Percentiles rank a stretch among this genome's conserved stretches.
phyloP scores from a whole-genome alignment of 331 rosid species.

The Rosa hybrid region DNA sequence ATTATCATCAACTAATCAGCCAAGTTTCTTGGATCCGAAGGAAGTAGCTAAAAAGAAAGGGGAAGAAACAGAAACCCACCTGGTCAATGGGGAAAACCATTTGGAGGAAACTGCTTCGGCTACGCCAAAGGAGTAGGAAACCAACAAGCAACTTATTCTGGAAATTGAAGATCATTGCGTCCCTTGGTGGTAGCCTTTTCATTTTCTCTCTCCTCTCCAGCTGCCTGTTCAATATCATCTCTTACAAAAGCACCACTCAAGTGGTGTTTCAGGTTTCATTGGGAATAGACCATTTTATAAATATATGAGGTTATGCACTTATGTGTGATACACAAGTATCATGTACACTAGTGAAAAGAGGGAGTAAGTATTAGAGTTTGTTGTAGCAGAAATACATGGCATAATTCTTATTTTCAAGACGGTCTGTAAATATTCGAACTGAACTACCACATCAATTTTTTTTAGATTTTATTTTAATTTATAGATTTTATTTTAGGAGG shows the following conservation, averaged over 20 bases:
- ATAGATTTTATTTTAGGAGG: not conserved
- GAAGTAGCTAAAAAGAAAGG: not conserved
- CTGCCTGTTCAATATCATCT: not conserved
- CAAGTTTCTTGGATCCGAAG: slow-evolving; percentile 45
- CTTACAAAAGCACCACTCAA: slow-evolving; percentile 7
- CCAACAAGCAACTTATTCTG: not conserved
- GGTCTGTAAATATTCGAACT: not conserved
- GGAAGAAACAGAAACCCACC: slow-evolving; percentile 10
- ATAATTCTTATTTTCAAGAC: not conserved
- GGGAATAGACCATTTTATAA: not conserved
- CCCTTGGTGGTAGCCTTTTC: not conserved
- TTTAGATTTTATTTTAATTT: too few relatives aligned
- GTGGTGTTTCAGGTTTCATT: not conserved
- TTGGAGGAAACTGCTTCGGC: not conserved
- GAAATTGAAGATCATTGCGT: not conserved
- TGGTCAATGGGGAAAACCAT: slow-evolving; percentile 11
- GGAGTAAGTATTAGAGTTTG: not conserved
- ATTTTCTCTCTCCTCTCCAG: not conserved
- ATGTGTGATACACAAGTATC: not conserved
- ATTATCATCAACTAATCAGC: slow-evolving; percentile 56
- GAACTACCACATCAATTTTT: not conserved
- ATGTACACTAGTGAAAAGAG: not conserved
- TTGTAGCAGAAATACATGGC: not conserved
- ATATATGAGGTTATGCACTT: not conserved
- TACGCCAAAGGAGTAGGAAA: not conserved